These are phyloP conservation scores for Cadophora luteo-olivacea DNA, from an alignment of 2,329 filamentous ascomycete species.

Conservation along the genomic window DNA sequence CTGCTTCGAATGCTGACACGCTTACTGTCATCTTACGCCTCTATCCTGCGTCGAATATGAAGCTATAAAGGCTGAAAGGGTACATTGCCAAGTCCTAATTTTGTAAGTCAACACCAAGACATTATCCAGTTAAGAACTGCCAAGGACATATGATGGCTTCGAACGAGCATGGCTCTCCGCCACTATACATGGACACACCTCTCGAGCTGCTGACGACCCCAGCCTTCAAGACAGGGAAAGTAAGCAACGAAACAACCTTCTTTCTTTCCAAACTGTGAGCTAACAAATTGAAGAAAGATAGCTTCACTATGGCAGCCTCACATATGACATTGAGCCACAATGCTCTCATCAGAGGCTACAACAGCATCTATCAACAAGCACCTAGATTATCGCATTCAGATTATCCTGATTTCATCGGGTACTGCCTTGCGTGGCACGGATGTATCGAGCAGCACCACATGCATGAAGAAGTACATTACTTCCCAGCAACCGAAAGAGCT, in stretches of 20 bases:
- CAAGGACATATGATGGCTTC: not conserved
- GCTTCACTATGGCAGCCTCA: slow-evolving; percentile 64
- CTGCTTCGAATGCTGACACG: not conserved
- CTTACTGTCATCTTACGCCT: not conserved
- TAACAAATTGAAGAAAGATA: slow-evolving; percentile 34
- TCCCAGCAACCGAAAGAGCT: slow-evolving; percentile 29
- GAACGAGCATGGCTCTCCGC: not conserved
- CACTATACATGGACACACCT: slow-evolving; percentile 25
- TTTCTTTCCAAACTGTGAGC: no score
- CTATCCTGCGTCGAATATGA: not conserved
- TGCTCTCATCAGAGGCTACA: slow-evolving; percentile 66
- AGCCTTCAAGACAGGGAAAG: slow-evolving; percentile 27
- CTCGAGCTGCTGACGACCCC: slow-evolving; percentile 23
- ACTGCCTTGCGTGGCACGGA: slow-evolving; percentile 62
- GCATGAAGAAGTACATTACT: slow-evolving; percentile 32
- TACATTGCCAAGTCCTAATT: not conserved
- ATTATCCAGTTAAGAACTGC: not conserved
- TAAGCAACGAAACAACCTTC: not conserved
- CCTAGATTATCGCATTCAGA: slow-evolving; percentile 57
- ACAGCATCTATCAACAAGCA: slow-evolving; percentile 67
- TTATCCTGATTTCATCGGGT: slow-evolving; percentile 62
- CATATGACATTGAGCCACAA: slow-evolving; percentile 70
- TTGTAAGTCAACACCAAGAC: not conserved
- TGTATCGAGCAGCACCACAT: slow-evolving; percentile 50
- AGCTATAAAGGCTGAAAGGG: not conserved